Percentiles rank a stretch among this genome's conserved stretches.
Evolutionary conservation across 169 alveolate species (phyloP).

Genomic region (Plasmodium inui): DNA sequence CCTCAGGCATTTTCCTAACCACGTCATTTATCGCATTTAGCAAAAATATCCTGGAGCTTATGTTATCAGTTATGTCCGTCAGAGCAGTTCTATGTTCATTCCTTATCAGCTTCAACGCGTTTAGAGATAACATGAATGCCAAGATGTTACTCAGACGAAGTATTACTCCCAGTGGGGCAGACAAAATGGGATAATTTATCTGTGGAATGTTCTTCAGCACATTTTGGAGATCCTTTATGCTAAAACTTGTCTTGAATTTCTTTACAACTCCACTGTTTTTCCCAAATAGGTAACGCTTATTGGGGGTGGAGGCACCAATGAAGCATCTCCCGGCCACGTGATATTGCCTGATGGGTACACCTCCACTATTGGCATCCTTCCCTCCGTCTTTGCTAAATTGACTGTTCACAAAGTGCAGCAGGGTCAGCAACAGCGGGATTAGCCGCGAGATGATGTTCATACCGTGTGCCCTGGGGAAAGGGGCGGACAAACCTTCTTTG

Average conservation of each 20-base stretch:
- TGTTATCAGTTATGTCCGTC: conserved; percentile 31
- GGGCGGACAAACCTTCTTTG: not conserved
- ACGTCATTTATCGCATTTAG: conserved; percentile 61
- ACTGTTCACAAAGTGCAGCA: not conserved
- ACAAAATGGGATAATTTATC: not conserved
- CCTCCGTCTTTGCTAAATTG: not conserved
- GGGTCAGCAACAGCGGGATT: not conserved
- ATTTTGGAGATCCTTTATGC: conserved; percentile 4
- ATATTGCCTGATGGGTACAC: not conserved
- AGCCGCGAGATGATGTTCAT: not conserved
- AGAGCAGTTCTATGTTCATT: conserved; percentile 21
- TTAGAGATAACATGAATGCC: conserved; percentile 30
- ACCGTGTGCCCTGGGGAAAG: not conserved
- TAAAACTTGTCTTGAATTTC: conserved; percentile 7
- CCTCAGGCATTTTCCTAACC: conserved; percentile 1
- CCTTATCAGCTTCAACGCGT: conserved; percentile 11
- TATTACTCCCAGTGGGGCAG: conserved; percentile 1
- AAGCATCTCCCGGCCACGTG: conserved; percentile 5
- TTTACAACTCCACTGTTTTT: not conserved
- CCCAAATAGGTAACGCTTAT: not conserved
- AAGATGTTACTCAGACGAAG: conserved; percentile 25
- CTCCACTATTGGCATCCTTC: not conserved
- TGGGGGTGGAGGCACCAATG: not conserved
- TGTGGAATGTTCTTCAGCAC: not conserved
- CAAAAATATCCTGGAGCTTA: conserved; percentile 32